Evolutionary conservation across 129 eudicot species (phyloP), one percentile per base, ranked within the genome.

Genomic region (Saposhnikovia divaricata): DNA sequence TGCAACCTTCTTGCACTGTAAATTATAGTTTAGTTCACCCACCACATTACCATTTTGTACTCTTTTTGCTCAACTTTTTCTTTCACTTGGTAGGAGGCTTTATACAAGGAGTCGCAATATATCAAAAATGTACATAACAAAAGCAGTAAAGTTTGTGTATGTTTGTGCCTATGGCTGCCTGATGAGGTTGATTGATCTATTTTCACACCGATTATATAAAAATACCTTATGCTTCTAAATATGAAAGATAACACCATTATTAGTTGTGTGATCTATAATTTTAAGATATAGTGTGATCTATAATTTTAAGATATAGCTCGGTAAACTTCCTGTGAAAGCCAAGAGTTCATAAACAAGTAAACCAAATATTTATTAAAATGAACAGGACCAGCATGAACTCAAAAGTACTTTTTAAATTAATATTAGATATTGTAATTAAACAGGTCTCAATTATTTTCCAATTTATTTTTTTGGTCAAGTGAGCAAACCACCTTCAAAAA

Each of bases 221-320:
- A 37, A 75, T 88, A 95, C 98, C 98, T 92, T 88, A 83, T 92
- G 94, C 85, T 95, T 92, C 53, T 95, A 97, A 63, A 95, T 90
- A 83, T 77, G n/a, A 82, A 81, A 84, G 79, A 80, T 9, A 70
- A 46, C 40, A 45, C 18, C 39, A 57, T 7, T 14, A 78, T 79
- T 80, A 76, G 65, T 25, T 70, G n/a, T n/a, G n/a, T n/a, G n/a
- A n/a, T n/a, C n/a, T n/a, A n/a, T n/a, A n/a, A n/a, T n/a, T n/a
- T n/a, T n/a, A n/a, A n/a, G n/a, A n/a, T n/a, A n/a, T n/a, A n/a
- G 55, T 72, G 59, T 28, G 53, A 50, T 77, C 48, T 25, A 46
- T 48, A 84, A 47, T 79, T 74, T n/a, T 21, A 75, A 66, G 66
- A 66, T 77, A 69, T 14, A 78, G 75, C 46, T 71, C 5, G 3